A percentile compares a stretch with the other conserved stretches of the same genome.
Conservation (phyloP, 805 yeast species). For the Myxozyma mucilagina region DNA sequence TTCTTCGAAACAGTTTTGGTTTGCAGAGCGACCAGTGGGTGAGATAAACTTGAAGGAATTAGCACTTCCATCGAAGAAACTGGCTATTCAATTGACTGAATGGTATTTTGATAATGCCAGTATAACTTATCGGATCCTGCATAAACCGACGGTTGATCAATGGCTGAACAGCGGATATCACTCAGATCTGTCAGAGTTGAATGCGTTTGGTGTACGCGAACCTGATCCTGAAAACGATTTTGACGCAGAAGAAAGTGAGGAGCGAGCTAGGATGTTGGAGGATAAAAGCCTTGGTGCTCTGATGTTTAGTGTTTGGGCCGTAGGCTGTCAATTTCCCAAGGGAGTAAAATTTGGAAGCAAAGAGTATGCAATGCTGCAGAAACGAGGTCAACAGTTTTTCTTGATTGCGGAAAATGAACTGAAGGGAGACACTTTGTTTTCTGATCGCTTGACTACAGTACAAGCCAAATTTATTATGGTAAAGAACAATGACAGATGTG, state of each 20-base stretch:
- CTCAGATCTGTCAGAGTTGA: constrained; percentile 2
- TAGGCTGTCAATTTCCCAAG: constrained; percentile 22
- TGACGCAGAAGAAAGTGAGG: neutral
- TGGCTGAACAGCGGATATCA: constrained; percentile 23
- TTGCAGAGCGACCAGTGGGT: neutral
- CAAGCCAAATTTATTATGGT: constrained; percentile 21
- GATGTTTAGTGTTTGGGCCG: constrained; percentile 21
- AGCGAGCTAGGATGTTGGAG: neutral
- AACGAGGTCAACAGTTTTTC: constrained; percentile 12
- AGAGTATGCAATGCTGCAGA: neutral
- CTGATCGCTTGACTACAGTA: constrained; percentile 8
- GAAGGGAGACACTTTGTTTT: neutral
- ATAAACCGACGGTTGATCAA: constrained; percentile 14
- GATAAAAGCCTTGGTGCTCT: constrained; percentile 16
- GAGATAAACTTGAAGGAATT: constrained; percentile 15
- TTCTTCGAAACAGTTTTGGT: constrained; percentile 1
- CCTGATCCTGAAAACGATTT: neutral
- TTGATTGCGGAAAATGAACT: constrained; percentile 20
- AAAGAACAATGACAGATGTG: neutral
- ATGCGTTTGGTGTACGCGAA: neutral
- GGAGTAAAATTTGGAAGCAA: neutral
- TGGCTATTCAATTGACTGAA: constrained; percentile 8
- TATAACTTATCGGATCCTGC: constrained; percentile 22
- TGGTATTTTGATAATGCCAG: constrained; percentile 28
- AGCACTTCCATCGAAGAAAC: constrained; percentile 17